phyloP scores from a whole-genome alignment of 345 rosid species.

The Dipteronia dyeriana region DNA sequence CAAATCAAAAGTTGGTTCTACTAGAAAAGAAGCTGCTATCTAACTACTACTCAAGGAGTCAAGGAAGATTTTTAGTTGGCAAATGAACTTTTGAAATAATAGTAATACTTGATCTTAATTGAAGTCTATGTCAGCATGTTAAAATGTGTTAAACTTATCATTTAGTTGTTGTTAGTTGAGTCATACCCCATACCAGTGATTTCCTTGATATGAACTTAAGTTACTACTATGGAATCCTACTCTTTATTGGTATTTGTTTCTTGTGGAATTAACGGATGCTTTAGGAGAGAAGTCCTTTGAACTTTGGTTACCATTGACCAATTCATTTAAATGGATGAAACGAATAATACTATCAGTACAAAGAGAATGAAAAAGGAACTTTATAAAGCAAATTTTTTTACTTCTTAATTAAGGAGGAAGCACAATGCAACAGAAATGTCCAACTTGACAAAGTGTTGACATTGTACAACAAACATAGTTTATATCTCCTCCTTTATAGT shows the following conservation, averaged over 20 bases:
- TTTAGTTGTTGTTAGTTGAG: neutral
- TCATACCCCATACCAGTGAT: neutral
- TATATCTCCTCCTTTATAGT: neutral
- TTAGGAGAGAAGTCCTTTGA: neutral
- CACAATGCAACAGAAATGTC: too few species aligned
- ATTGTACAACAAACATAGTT: neutral
- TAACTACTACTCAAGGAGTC: neutral
- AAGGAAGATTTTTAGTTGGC: too few species aligned
- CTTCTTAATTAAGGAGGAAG: too few species aligned
- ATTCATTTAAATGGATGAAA: neutral
- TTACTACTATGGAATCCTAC: neutral
- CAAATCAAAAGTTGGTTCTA: neutral
- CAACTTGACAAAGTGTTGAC: too few species aligned
- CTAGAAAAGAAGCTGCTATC: neutral
- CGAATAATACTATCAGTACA: neutral
- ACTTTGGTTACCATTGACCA: neutral
- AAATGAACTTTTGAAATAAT: neutral
- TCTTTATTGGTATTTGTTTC: neutral
- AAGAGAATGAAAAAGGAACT: too few species aligned
- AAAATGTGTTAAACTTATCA: neutral
- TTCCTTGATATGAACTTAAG: neutral
- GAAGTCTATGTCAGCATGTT: neutral
- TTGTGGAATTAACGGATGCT: neutral
- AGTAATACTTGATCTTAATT: neutral
- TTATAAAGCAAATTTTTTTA: too few species aligned